Evolutionary conservation across 257 asterid species (phyloP), one percentile per base, ranked within the genome.

Genomic region (Verbena officinalis): DNA sequence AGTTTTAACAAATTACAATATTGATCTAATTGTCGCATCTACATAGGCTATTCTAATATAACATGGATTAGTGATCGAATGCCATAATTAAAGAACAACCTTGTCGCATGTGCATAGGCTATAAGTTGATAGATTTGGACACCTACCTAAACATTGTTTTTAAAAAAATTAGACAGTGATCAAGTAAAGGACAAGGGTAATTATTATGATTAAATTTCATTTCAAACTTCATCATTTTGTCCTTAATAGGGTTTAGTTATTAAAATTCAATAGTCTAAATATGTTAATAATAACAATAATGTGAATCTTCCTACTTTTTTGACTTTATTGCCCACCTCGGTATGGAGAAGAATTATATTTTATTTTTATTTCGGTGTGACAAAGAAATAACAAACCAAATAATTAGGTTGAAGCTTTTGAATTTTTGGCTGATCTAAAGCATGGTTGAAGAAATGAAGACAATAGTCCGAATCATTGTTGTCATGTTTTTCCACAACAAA

Each of bases 281-380:
- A 48, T 48, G 13, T 44, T n/a, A n/a, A n/a, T n/a, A n/a, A n/a
- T n/a, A n/a, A n/a, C n/a, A n/a, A 2, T 5, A 27, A 34, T 34
- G 17, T 34, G 49, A 43, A 63, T 52, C 64, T 63, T 66, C 58
- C 63, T 55, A 67, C 56, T 71, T 39, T 59, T 24, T 10, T 5
- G 23, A 70, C 72, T 62, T 54, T 22, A 3, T 7, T 16, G 20
- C 64, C 63, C 23, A 57, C 73, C 73, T 21, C 69, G 60, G 42
- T 45, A n/a, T 46, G 48, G 43, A 76, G 62, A 23, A 42, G 59
- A 39, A 24, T 27, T 27, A 27, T 27, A 27, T 27, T n/a, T n/a
- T 64, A 60, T 70, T 69, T 71, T 75, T 71, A 49, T 75, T 75
- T 75, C 71, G 80, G 80, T 61, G 74, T 27, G 68, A 24, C n/a